Evolutionary conservation across 257 asterid species (phyloP), one percentile per base, ranked within the genome.

Genomic region (Capsicum pubescens): DNA sequence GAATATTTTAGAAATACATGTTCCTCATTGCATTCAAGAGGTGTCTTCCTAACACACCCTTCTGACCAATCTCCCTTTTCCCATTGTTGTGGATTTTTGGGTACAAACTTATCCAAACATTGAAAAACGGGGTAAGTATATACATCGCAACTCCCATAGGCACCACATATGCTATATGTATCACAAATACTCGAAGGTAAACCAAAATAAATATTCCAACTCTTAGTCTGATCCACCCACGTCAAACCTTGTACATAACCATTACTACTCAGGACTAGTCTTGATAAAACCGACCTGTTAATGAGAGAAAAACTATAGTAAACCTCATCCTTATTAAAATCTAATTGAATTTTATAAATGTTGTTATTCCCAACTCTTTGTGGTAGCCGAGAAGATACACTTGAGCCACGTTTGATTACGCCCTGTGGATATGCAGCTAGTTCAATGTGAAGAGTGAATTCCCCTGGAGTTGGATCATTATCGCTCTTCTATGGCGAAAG

Each of bases 1-100:
- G 44, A 39, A 39, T 39, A 39, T 39, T 4, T 39, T 39, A 39
- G 0, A 39, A 39, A 39, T 39, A 39, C 44, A 39, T 39, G 44
- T 39, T 39, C 44, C 44, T 39, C 5, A 3, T 1, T 1, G 44
- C 44, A 39, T 2, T 39, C 44, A 3, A 39, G 6, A 0, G 48
- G 8, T 46, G n/a, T 76, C 67, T 79, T 85, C 16, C 90, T 39
- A 9, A 78, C 77, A 10, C 90, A 85, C 52, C 90, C 89, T 8
- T 81, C 19, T 15, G 88, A 84, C 87, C 86, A 82, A 46, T 87
- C 82, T 7, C 15, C 58, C 63, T 69, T 66, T 19, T 61, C 21
- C 88, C 90, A 85, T 32, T 63, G 81, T 7, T 79, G 77, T 8
- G 42, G 79, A 87, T 83, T 67, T 44, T 61, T 85, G 8, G 87